Percentiles rank a stretch among this genome's conserved stretches.
Conservation (phyloP, 2,329 filamentous ascomycete species). For the Berkeleyomyces rouxiae region DNA sequence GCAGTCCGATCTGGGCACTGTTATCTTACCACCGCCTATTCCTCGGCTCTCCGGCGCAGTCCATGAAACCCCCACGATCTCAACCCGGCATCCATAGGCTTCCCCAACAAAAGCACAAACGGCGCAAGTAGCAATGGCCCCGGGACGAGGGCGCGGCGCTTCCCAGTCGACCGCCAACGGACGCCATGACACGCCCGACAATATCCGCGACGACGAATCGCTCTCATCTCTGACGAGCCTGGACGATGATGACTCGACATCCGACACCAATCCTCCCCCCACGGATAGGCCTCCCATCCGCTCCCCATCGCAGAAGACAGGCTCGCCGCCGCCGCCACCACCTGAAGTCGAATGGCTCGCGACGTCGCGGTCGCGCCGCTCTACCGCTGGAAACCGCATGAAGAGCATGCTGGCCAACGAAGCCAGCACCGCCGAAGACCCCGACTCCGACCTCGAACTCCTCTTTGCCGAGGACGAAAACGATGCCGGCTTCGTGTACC, state of each 20-base stretch:
- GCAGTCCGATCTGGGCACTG: neutral
- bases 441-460: constrained; percentile 51
- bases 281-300: neutral
- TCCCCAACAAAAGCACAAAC: neutral
- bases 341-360: constrained; percentile 49
- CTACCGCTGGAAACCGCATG: constrained; percentile 73
- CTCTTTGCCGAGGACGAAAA: constrained; percentile 61
- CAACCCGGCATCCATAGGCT: neutral
- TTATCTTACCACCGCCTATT: neutral
- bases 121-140: constrained; percentile 1
- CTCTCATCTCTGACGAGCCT: constrained; percentile 11
- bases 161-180: neutral
- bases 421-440: constrained; percentile 25
- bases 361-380: constrained; percentile 55
- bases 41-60: neutral
- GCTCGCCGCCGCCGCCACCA: neutral
- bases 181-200: neutral
- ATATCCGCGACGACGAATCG: constrained; percentile 2
- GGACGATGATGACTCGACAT: neutral
- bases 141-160: neutral
- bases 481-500: constrained; percentile 41
- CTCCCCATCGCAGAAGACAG: neutral
- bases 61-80: neutral
- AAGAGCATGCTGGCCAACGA: constrained; percentile 61
- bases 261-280: neutral